Conservation (phyloP, 2,329 filamentous ascomycete genomes). For the Bipolaris bicolor region DNA sequence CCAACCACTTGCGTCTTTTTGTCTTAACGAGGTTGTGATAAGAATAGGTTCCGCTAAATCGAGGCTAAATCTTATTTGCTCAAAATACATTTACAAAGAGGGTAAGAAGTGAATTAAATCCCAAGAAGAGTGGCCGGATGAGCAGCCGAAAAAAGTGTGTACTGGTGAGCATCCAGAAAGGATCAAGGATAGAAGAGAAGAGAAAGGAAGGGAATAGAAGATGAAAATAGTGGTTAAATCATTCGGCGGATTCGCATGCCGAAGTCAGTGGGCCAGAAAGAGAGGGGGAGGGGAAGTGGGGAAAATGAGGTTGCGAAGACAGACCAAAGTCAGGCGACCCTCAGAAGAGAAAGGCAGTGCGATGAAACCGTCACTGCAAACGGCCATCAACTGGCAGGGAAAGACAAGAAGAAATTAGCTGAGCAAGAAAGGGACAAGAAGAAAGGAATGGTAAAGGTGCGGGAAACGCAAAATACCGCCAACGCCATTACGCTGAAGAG, state of each 20-base stretch:
- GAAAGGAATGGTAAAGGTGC: constrained; percentile 27
- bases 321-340: constrained; percentile 8
- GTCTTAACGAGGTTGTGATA: not conserved
- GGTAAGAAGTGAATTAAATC: constrained; percentile 24
- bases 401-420: constrained; percentile 8
- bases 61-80: constrained; percentile 5
- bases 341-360: not conserved
- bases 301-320: constrained; percentile 3
- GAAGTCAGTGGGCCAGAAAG: constrained; percentile 11
- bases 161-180: constrained; percentile 2
- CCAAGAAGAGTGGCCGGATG: constrained; percentile 8
- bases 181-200: constrained; percentile 4
- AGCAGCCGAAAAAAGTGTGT: constrained; percentile 11
- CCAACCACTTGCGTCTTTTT: not conserved
- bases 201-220: constrained; percentile 1
- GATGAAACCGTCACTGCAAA: constrained; percentile 2
- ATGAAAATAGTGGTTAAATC: not conserved
- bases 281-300: not conserved
- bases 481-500: constrained; percentile 20
- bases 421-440: constrained; percentile 5
- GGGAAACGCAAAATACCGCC: constrained; percentile 23
- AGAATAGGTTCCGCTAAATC: not conserved
- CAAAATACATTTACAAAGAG: constrained; percentile 24
- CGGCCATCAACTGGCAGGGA: constrained; percentile 4
- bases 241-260: not conserved